phyloP scores from a whole-genome alignment of 192 early-diverging fungal species.

The Umbelopsis ramanniana region DNA sequence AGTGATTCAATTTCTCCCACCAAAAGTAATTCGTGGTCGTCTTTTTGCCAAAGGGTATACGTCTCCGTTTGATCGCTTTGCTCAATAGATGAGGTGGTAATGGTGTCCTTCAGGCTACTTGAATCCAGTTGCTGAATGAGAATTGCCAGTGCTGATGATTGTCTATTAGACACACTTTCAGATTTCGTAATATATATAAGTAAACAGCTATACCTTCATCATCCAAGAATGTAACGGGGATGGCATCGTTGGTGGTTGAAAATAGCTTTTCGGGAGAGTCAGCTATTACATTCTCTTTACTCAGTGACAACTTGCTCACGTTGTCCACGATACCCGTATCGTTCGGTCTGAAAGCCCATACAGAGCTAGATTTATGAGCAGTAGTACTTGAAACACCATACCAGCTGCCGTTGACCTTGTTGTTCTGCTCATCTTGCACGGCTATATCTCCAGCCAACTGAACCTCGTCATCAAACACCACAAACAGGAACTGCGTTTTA shows the following conservation, averaged over 20 bases:
- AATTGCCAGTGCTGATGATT: background rate
- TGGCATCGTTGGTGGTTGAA: background rate
- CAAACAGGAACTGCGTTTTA: background rate
- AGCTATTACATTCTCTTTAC: background rate
- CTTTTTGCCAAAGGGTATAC: conserved; percentile 30
- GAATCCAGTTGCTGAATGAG: background rate
- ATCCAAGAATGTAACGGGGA: background rate
- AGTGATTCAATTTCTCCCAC: conserved; percentile 62
- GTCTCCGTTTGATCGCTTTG: background rate
- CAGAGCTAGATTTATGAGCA: background rate
- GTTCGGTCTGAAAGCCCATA: background rate
- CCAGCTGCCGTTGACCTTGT: background rate
- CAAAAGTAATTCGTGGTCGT: conserved; percentile 51
- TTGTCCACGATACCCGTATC: background rate
- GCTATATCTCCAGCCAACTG: conserved; percentile 2
- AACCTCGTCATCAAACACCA: conserved; percentile 18
- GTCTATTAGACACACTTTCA: too few relatives aligned
- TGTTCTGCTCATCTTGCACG: background rate
- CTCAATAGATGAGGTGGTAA: background rate
- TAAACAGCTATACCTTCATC: background rate
- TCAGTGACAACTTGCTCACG: background rate
- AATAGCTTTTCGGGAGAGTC: conserved; percentile 7
- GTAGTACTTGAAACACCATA: background rate
- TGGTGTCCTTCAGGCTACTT: background rate
- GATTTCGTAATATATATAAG: too few relatives aligned